Base-by-base conservation (phyloP, 2,329 filamentous ascomycete species). In the Alternaria hordeiaustralica region DNA sequence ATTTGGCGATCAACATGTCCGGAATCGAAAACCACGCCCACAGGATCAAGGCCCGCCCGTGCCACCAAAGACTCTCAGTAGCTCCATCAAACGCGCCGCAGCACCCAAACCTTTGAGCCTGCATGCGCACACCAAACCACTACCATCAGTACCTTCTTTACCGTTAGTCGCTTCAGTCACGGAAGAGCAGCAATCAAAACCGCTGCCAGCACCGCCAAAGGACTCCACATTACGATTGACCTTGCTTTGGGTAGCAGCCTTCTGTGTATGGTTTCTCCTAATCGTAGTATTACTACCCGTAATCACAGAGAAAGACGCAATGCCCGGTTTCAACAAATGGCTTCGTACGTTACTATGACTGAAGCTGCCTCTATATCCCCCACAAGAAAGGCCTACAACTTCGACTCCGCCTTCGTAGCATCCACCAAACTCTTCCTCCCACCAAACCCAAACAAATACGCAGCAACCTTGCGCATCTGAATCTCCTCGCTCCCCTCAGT, bases 401-500 rank as follows among this genome's bases (percentile, higher is more conserved):
- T 78, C n/a, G 75, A 65, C 18, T 71, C 73, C 58, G 69, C 61
- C 45, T 68, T 74, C 43, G 75, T 78, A 26, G 72, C 76, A 68
- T 79, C 76, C 3, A 67, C 70, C 25, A 78, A 51, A 28, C 82
- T 84, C 65, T 80, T 81, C 56, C 82, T 78, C 0, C 83, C 84
- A 11, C 82, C 81, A 66, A 85, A 87, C 1, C 85, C 86, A 73
- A 89, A 88, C 46, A 88, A 66, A 76, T 86, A 88, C 10, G 85
- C 87, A 0, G 87, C 87, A 10, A 90, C 83, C 77, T 89, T 89
- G n/a, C 87, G 81, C 84, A 89, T 89, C 77, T 90, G 87, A 55
- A 90, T 88, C 79, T 90, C 87, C 73, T 90, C 88, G 58, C 86
- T 87, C 0, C 87, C 88, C 73, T 90, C 88, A 0, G 88, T 90